Percentiles rank a stretch among this genome's conserved stretches.
Evolutionary conservation across 306 rosid genomes (phyloP).

Genomic region (Acmispon strigosus): DNA sequence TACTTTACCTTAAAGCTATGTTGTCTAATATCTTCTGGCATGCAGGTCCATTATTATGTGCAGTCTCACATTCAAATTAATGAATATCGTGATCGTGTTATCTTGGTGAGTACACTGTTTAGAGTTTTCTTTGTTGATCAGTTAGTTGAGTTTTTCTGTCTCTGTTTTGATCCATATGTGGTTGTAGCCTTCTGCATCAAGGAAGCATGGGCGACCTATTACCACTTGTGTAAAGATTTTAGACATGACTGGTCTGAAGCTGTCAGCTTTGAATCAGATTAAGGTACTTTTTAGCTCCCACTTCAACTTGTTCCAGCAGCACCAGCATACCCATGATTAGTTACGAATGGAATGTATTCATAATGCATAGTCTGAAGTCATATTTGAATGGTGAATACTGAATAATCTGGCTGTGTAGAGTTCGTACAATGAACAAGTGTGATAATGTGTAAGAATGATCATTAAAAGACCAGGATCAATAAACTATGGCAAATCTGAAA

Average conservation of each 20-base stretch:
- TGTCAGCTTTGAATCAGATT: slow-evolving; percentile 80
- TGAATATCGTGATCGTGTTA: slow-evolving; percentile 77
- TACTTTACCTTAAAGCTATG: not conserved
- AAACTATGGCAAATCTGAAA: not conserved
- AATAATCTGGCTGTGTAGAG: slow-evolving; percentile 6
- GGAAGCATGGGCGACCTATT: slow-evolving; percentile 65
- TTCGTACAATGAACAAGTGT: not conserved
- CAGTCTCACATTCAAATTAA: slow-evolving; percentile 98
- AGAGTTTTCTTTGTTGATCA: slow-evolving; percentile 7
- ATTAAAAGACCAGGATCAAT: not conserved
- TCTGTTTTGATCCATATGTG: slow-evolving; percentile 22
- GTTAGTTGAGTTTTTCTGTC: not conserved
- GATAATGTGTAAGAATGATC: slow-evolving; percentile 3
- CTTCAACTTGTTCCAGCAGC: not conserved
- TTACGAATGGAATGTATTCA: slow-evolving; percentile 6
- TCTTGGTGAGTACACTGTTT: slow-evolving; percentile 55
- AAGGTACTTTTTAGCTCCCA: slow-evolving; percentile 47
- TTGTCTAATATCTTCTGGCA: not conserved
- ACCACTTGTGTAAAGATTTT: slow-evolving; percentile 79
- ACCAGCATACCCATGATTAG: not conserved
- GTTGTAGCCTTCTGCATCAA: slow-evolving; percentile 78
- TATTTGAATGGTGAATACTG: not conserved
- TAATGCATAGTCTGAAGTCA: not conserved
- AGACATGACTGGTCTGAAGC: slow-evolving; percentile 94
- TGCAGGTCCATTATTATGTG: slow-evolving; percentile 88